These are phyloP conservation scores for Populus deltoides DNA, from an alignment of 345 rosid genomes.

Conservation along the genomic window DNA sequence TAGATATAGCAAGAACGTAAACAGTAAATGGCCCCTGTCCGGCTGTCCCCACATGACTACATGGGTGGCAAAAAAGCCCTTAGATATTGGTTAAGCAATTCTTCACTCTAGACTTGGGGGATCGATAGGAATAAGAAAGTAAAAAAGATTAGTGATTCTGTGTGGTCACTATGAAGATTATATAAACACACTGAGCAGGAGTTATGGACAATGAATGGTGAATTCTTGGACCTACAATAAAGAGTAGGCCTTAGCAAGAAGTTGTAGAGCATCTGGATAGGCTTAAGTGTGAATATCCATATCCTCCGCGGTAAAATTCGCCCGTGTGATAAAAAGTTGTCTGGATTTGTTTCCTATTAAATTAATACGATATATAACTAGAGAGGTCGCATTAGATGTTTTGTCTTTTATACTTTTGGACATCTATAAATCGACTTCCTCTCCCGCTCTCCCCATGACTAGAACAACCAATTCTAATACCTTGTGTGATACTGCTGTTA, in stretches of 20 bases:
- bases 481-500: neutral
- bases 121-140: neutral
- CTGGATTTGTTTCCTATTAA: neutral
- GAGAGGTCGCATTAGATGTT: neutral
- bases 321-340: neutral
- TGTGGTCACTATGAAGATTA: neutral
- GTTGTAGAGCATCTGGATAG: neutral
- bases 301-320: neutral
- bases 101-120: neutral
- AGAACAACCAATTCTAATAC: slow-evolving; percentile 5
- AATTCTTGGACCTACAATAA: neutral
- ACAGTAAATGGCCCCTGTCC: neutral
- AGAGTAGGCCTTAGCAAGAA: neutral
- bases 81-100: neutral
- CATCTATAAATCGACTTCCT: slow-evolving; percentile 19
- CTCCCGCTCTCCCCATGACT: slow-evolving; percentile 5
- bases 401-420: neutral
- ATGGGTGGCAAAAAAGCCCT: too few species aligned
- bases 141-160: neutral
- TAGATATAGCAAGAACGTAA: neutral
- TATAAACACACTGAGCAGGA: neutral
- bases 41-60: neutral
- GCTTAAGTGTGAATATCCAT: neutral
- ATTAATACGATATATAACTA: neutral
- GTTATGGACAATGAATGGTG: neutral